Evolutionary conservation across 768 basidiomycete species (phyloP).

Genomic region (Lactarius sp.): DNA sequence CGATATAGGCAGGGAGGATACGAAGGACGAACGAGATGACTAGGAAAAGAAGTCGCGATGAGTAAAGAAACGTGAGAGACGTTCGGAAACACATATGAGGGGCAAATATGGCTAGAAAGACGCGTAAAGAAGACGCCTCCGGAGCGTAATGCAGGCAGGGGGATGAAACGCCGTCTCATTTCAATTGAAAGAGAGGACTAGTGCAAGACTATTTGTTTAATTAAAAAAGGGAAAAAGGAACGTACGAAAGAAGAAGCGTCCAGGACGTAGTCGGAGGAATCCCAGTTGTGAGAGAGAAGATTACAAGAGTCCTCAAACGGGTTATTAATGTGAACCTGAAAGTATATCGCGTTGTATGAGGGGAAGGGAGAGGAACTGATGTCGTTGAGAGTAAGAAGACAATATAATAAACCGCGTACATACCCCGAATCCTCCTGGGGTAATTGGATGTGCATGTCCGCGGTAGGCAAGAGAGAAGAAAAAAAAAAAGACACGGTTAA

Average conservation of each 20-base stretch:
- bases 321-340: background rate
- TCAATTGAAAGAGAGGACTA: background rate
- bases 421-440: slow-evolving; percentile 16
- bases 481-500: slow-evolving; percentile 1
- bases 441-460: slow-evolving; percentile 15
- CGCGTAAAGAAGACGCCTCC: background rate
- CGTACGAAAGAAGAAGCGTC: slow-evolving; percentile 2
- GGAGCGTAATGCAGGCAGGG: slow-evolving; percentile 1
- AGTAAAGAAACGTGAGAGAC: background rate
- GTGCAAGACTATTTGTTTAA: background rate
- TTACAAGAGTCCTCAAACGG: background rate
- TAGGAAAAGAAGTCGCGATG: slow-evolving; percentile 1
- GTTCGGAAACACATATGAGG: background rate
- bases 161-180: background rate
- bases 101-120: background rate
- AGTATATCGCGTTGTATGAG: background rate
- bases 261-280: background rate
- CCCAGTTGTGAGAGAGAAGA: background rate
- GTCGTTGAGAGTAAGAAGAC: background rate
- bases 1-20: slow-evolving; percentile 4
- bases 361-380: slow-evolving; percentile 3
- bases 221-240: background rate
- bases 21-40: slow-evolving; percentile 1
- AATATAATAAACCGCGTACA: slow-evolving; percentile 15
- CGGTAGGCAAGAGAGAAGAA: background rate